phyloP scores from a whole-genome alignment of 2,329 filamentous ascomycete species.

The Monilinia vaccinii-corymbosi region DNA sequence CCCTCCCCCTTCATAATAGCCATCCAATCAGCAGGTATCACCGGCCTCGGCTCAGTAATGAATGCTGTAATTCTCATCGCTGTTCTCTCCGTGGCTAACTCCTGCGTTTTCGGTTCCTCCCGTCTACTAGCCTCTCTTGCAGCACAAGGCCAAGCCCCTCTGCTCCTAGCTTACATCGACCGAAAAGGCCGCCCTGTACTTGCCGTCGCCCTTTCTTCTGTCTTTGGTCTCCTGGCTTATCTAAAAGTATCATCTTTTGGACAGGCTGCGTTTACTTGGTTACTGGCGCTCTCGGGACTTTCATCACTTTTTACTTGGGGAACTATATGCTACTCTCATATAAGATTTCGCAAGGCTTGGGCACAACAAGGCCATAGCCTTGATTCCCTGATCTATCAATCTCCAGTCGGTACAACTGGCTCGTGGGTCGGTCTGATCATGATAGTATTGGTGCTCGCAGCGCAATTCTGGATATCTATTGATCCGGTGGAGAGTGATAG shows the following conservation, averaged over 20 bases:
- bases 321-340: slow-evolving; percentile 79
- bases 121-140: slow-evolving; percentile 83
- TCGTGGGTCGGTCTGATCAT: slow-evolving; percentile 53
- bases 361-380: slow-evolving; percentile 48
- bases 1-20: slow-evolving; percentile 90
- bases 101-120: slow-evolving; percentile 82
- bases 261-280: slow-evolving; percentile 64
- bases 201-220: slow-evolving; percentile 57
- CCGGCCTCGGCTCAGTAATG: slow-evolving; percentile 77
- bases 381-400: slow-evolving; percentile 55
- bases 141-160: slow-evolving; percentile 77
- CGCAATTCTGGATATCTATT: slow-evolving; percentile 69
- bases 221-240: slow-evolving; percentile 66
- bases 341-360: slow-evolving; percentile 82
- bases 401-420: slow-evolving; percentile 49
- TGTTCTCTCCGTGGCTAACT: slow-evolving; percentile 86
- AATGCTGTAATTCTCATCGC: slow-evolving; percentile 88
- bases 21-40: slow-evolving; percentile 74
- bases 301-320: slow-evolving; percentile 72
- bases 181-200: slow-evolving; percentile 70
- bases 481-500: slow-evolving; percentile 52
- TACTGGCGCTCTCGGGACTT: slow-evolving; percentile 64
- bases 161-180: slow-evolving; percentile 71
- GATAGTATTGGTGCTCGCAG: slow-evolving; percentile 35
- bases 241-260: slow-evolving; percentile 53